A percentile compares a stretch with the other conserved stretches of the same genome.
These are phyloP conservation scores for Colletotrichum trifolii DNA, from an alignment of 2,329 filamentous ascomycete species.

Conservation along the genomic window DNA sequence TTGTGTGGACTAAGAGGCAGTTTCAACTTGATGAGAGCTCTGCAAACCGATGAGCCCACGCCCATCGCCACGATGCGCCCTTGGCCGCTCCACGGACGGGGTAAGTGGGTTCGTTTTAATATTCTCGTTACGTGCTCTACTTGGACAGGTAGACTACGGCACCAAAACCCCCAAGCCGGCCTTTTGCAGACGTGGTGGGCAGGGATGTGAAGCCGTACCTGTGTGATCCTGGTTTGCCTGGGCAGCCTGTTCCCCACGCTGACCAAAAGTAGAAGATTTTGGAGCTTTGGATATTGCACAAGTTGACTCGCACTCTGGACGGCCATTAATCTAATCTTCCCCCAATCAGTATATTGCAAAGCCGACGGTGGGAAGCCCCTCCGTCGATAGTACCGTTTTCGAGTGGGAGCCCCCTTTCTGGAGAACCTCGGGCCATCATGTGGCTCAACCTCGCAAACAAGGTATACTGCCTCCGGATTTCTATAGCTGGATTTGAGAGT, in stretches of 20 bases:
- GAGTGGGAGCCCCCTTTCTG: neutral
- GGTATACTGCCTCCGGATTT: neutral
- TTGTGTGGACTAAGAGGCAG: constrained; percentile 14
- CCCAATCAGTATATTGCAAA: constrained; percentile 22
- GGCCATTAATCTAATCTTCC: neutral
- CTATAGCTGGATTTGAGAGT: neutral
- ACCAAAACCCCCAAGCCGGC: no score
- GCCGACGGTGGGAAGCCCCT: neutral
- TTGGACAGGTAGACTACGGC: no score
- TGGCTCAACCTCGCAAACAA: neutral
- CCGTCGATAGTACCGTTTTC: neutral
- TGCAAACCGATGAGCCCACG: neutral
- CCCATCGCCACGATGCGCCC: neutral
- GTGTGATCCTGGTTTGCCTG: constrained; percentile 2
- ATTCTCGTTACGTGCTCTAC: constrained; percentile 7
- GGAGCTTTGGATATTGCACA: constrained; percentile 10
- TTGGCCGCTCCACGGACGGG: constrained; percentile 16
- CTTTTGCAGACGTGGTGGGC: no score
- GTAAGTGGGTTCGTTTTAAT: constrained; percentile 15
- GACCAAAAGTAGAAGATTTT: constrained; percentile 16
- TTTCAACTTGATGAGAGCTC: constrained; percentile 22
- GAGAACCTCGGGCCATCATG: neutral
- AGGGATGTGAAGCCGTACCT: neutral
- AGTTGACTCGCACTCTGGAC: constrained; percentile 21
- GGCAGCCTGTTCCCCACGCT: neutral